Conservation (phyloP, 768 basidiomycete genomes). For the Mycena alexandri region DNA sequence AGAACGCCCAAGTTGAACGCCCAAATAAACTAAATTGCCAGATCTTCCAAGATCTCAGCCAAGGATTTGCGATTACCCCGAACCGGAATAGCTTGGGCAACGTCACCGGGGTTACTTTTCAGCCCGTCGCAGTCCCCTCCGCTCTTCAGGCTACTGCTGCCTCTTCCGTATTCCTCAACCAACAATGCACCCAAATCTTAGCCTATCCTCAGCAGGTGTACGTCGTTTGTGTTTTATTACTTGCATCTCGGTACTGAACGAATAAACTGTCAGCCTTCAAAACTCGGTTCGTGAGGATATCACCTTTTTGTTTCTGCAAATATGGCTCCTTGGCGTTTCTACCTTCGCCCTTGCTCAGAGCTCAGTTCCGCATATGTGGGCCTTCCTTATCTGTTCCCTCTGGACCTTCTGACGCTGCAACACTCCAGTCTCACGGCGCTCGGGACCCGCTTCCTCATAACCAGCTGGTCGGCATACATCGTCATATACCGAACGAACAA, state of each 20-base stretch:
- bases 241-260: constrained; percentile 6
- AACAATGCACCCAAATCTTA: constrained; percentile 59
- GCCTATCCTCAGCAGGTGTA: constrained; percentile 62
- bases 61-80: constrained; percentile 21
- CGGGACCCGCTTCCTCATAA: constrained; percentile 58
- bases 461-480: constrained; percentile 63
- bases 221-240: constrained; percentile 23
- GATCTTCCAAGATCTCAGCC: constrained; percentile 23
- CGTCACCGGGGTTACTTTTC: constrained; percentile 47
- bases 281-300: constrained; percentile 63
- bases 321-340: constrained; percentile 68
- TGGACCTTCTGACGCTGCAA: not conserved
- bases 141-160: constrained; percentile 38
- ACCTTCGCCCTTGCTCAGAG: constrained; percentile 61
- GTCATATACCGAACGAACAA: constrained; percentile 60
- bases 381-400: constrained; percentile 2
- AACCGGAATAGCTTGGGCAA: constrained; percentile 16
- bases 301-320: constrained; percentile 60
- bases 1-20: too few species aligned
- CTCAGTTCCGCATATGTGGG: constrained; percentile 69
- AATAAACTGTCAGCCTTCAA: constrained; percentile 48
- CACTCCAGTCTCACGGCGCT: constrained; percentile 59
- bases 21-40: not conserved
- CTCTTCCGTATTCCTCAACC: constrained; percentile 43
- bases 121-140: constrained; percentile 25